Evolutionary conservation across 768 basidiomycete genomes (phyloP), one percentile per base, ranked within the genome.

Genomic region (Xerocomellus intermedius): DNA sequence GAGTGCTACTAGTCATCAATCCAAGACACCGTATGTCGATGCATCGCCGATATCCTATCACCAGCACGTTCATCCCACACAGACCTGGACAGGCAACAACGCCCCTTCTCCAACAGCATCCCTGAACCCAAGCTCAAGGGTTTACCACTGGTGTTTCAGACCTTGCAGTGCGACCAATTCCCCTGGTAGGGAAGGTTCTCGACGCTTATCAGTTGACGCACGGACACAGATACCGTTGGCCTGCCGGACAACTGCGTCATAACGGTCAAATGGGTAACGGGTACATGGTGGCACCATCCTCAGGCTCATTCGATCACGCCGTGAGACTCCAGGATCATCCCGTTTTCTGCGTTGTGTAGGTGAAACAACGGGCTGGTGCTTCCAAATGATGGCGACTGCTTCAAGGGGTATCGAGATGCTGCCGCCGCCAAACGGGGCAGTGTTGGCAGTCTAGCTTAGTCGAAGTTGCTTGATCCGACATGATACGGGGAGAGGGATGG

Each of bases 191-290:
- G 26, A 26, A 26, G 26, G n/a, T 19, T 12, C n/a, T 43, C 4
- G 26, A 30, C 36, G 42, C 50, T 35, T 16, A 17, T 46, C 28
- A 28, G 32, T 35, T 35, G 22, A 52, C 32, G 9, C 30, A 30
- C 30, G 30, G 30, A 2, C 30, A 30, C 54, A 35, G 17, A 19
- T 22, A 8, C 14, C 21, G 9, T 35, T 14, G 21, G 10, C 58
- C 76, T 72, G 9, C 48, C 60, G 35, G 70, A 77, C 59, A 73
- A 71, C 14, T 75, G 28, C 37, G 22, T 28, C 12, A 12, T 26
- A 28, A 24, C 19, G 50, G 19, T 10, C 9, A 10, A 30, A 30
- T 30, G 30, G 28, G 28, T 8, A 28, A 28, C 10, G 38, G 42
- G 42, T 42, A n/a, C 5, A 35, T 35, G 30, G 19, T 3, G 51